These are phyloP conservation scores for Glaciozyma antarctica DNA, from an alignment of 768 basidiomycete genomes.

Conservation along the genomic window DNA sequence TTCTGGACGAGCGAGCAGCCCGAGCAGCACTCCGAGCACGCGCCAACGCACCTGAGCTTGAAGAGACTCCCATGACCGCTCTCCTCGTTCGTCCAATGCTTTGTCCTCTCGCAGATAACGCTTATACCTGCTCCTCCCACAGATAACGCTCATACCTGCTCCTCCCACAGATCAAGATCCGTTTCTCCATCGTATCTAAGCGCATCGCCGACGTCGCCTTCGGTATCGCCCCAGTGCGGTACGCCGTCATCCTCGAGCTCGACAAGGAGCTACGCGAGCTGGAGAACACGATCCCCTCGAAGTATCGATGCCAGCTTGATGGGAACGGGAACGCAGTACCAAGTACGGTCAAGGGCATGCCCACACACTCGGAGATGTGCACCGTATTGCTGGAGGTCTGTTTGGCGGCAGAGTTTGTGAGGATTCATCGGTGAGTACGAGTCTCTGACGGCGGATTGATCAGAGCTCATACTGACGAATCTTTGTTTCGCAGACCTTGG, in stretches of 20 bases:
- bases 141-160: too few species aligned
- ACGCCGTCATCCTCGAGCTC: slow-evolving; percentile 22
- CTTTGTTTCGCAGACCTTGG: slow-evolving; percentile 16
- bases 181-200: slow-evolving; percentile 16
- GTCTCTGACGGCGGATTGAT: too few species aligned
- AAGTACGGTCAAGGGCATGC: slow-evolving; percentile 1
- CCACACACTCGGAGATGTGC: slow-evolving; percentile 27
- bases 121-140: too few species aligned
- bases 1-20: slow-evolving; percentile 14
- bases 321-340: slow-evolving; percentile 9
- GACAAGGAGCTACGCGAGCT: slow-evolving; percentile 23
- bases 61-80: slow-evolving; percentile 26
- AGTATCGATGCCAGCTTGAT: slow-evolving; percentile 13
- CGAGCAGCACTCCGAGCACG: slow-evolving; percentile 10
- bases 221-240: slow-evolving; percentile 23
- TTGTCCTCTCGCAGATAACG: too few species aligned
- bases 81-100: too few species aligned
- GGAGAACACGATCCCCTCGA: slow-evolving; percentile 12
- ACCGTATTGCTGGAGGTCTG: slow-evolving; percentile 21
- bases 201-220: slow-evolving; percentile 28
- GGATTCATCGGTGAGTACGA: slow-evolving; percentile 8
- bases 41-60: slow-evolving; percentile 2
- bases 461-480: too few species aligned
- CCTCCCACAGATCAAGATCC: slow-evolving; percentile 16
- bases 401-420: slow-evolving; percentile 17